These are phyloP conservation scores for Colletotrichum lindemuthianum DNA, from an alignment of 2,329 filamentous ascomycete species.

Conservation along the genomic window DNA sequence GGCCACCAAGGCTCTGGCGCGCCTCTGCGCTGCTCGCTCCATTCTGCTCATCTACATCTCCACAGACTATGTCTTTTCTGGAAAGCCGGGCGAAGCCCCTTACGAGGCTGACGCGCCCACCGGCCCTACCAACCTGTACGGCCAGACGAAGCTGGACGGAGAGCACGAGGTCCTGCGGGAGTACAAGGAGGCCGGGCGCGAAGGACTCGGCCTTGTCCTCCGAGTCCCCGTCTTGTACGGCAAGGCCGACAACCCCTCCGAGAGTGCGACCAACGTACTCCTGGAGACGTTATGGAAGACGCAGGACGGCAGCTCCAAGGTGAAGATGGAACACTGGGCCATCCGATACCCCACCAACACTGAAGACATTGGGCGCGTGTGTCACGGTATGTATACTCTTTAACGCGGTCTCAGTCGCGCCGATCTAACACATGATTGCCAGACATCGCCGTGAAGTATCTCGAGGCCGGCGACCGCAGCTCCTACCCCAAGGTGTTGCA, in stretches of 20 bases:
- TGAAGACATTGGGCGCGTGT: conserved; percentile 84
- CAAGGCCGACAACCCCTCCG: conserved; percentile 72
- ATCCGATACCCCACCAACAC: conserved; percentile 89
- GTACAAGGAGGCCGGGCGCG: conserved; percentile 58
- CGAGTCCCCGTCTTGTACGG: conserved; percentile 89
- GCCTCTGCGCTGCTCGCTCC: conserved; percentile 68
- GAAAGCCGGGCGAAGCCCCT: conserved; percentile 80
- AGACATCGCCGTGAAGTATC: conserved; percentile 79
- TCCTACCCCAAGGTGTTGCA: conserved; percentile 78
- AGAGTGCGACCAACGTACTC: conserved; percentile 86
- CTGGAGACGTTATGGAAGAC: conserved; percentile 81
- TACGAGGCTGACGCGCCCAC: conserved; percentile 75
- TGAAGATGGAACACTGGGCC: conserved; percentile 89
- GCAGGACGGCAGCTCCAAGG: conserved; percentile 68
- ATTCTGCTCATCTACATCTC: conserved; percentile 81
- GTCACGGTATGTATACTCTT: conserved; percentile 62
- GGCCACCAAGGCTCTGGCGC: conserved; percentile 74
- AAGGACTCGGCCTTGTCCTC: conserved; percentile 73
- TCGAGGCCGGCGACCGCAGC: conserved; percentile 57
- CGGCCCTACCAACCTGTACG: conserved; percentile 80
- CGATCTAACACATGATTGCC: conserved; percentile 30
- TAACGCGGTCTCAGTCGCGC: not conserved
- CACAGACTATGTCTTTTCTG: conserved; percentile 84
- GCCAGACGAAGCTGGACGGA: conserved; percentile 69
- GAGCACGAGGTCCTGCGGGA: conserved; percentile 73